These are phyloP conservation scores for Baudoinia panamericana DNA, from an alignment of 495 filamentous ascomycete genomes.

Conservation along the genomic window DNA sequence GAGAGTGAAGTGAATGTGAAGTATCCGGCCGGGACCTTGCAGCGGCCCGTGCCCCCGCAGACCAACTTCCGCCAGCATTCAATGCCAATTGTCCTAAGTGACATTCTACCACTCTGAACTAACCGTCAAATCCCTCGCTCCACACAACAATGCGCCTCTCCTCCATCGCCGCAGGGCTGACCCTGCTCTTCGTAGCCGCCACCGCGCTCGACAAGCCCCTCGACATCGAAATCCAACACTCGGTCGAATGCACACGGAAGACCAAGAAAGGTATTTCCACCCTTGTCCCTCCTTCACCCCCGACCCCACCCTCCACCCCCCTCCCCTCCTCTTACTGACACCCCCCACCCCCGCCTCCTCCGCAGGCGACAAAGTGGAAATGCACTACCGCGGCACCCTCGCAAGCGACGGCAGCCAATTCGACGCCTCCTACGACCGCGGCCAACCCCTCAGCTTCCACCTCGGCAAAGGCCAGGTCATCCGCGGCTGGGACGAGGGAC, in stretches of 20 bases:
- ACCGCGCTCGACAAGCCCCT: constrained; percentile 26
- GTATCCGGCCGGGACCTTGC: no score
- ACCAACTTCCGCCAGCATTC: no score
- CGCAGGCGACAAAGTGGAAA: constrained; percentile 30
- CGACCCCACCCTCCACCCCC: not conserved
- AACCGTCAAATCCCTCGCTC: no score
- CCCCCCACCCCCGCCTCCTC: not conserved
- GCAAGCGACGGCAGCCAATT: constrained; percentile 25
- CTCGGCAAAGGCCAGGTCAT: constrained; percentile 35
- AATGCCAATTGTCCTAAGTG: no score
- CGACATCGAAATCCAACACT: constrained; percentile 28
- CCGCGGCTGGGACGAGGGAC: constrained; percentile 35
- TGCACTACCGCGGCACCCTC: constrained; percentile 36
- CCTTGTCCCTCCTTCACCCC: not conserved
- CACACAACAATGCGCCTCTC: constrained; percentile 21
- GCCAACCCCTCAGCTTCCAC: constrained; percentile 29
- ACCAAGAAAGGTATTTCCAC: constrained; percentile 21
- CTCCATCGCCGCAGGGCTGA: constrained; percentile 18
- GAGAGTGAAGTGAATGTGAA: no score
- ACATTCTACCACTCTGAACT: no score
- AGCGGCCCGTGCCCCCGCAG: no score
- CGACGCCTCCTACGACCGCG: constrained; percentile 35
- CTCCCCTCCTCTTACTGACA: no score
- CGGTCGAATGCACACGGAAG: constrained; percentile 31
- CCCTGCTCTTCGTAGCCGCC: constrained; percentile 21